Percentiles rank a stretch among this genome's conserved stretches.
These are phyloP conservation scores for Fusarium scirpi DNA, from an alignment of 2,329 filamentous ascomycete genomes.

Conservation along the genomic window DNA sequence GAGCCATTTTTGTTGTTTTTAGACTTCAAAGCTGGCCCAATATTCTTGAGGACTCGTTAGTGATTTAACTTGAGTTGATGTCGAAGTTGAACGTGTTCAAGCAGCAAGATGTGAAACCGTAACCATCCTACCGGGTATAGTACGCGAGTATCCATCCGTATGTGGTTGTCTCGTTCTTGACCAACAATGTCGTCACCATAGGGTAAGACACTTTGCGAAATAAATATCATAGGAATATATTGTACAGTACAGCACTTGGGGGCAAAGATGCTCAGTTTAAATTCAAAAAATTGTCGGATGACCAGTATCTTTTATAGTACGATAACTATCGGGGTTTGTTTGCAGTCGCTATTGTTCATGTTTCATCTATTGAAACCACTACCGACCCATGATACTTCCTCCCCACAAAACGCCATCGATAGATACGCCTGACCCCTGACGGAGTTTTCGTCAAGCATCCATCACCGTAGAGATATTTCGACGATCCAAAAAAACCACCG, in stretches of 20 bases:
- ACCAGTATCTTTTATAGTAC: neutral
- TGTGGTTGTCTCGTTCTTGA: neutral
- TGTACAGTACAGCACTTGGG: neutral
- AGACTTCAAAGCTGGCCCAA: neutral
- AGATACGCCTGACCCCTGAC: constrained; percentile 1
- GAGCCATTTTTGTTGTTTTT: constrained; percentile 53
- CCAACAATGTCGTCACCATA: constrained; percentile 36
- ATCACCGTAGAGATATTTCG: neutral
- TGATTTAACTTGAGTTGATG: neutral
- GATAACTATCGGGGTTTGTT: neutral
- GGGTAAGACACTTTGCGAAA: constrained; percentile 4
- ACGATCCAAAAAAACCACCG: neutral
- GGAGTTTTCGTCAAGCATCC: constrained; percentile 7
- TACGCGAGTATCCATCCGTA: neutral
- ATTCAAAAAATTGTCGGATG: neutral
- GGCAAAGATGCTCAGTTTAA: neutral
- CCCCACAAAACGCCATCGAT: neutral
- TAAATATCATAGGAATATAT: neutral
- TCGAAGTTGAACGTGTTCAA: constrained; percentile 5
- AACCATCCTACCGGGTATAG: neutral
- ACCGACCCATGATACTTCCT: neutral
- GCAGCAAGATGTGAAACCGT: constrained; percentile 22
- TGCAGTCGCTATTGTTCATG: neutral
- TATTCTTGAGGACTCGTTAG: neutral
- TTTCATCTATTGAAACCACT: neutral